Evolutionary conservation across 1,284 basidiomycete genomes (phyloP).

Genomic region (Testicularia cyperi): DNA sequence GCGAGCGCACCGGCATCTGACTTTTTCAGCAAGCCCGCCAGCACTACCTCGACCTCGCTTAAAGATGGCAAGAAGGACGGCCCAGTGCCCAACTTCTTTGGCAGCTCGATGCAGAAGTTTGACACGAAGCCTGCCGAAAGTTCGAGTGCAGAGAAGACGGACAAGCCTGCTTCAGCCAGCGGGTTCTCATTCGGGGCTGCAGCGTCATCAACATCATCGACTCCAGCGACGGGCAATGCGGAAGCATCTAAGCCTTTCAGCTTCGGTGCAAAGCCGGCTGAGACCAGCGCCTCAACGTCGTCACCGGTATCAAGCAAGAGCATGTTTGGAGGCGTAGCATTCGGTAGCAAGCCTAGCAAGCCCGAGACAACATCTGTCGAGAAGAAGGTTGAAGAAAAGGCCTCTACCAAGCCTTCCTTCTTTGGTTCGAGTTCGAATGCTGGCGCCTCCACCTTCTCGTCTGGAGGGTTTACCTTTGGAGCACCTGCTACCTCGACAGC

Average conservation of each 20-base stretch:
- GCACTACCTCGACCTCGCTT: slow-evolving; percentile 10
- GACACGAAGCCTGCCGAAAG: slow-evolving; percentile 12
- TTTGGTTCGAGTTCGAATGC: slow-evolving; percentile 13
- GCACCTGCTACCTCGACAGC: slow-evolving; percentile 8
- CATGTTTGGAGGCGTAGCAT: not conserved
- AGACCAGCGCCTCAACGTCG: not conserved
- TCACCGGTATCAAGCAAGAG: not conserved
- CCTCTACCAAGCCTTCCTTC: slow-evolving; percentile 20
- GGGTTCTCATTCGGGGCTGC: slow-evolving; percentile 9
- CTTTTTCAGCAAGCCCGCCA: slow-evolving; percentile 35
- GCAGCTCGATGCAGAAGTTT: slow-evolving; percentile 35
- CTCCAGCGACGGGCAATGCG: not conserved
- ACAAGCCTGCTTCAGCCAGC: slow-evolving; percentile 1
- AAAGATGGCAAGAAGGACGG: slow-evolving; percentile 44
- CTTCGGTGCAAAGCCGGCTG: slow-evolving; percentile 15
- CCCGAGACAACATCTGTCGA: slow-evolving; percentile 2
- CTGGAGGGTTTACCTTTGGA: slow-evolving; percentile 35
- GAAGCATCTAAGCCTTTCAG: slow-evolving; percentile 12
- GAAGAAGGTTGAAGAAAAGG: slow-evolving; percentile 3
- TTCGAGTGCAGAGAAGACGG: not conserved
- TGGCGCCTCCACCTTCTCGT: not conserved
- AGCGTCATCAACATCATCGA: not conserved
- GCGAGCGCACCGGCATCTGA: slow-evolving; percentile 14
- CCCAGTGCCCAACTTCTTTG: slow-evolving; percentile 53
- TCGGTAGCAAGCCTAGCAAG: not conserved